Evolutionary conservation across 805 yeast genomes (phyloP).

Genomic region (Ogataea philodendri): DNA sequence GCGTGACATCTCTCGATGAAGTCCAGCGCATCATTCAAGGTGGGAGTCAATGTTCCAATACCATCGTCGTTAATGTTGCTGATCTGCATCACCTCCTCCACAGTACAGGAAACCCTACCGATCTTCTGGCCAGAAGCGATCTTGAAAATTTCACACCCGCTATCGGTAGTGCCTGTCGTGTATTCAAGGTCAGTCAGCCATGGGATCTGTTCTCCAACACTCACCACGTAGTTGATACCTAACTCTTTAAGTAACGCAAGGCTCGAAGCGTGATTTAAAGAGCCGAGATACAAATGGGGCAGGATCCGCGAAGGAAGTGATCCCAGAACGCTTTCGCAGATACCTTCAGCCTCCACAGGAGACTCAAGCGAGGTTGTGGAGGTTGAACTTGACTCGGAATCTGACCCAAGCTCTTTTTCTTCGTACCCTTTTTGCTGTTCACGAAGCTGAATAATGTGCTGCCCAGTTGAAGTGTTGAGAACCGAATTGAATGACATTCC

Average conservation of each 20-base stretch:
- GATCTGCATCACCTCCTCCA: conserved; percentile 57
- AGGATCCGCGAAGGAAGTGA: conserved; percentile 81
- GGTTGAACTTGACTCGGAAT: conserved; percentile 4
- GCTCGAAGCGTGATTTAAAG: conserved; percentile 76
- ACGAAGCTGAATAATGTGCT: conserved; percentile 32
- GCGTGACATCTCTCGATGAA: conserved; percentile 58
- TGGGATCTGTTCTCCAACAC: conserved; percentile 77
- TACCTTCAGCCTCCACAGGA: conserved; percentile 24
- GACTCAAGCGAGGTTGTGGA: conserved; percentile 2
- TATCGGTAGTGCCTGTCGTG: conserved; percentile 18
- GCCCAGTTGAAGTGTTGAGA: conserved; percentile 28
- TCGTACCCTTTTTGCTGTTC: conserved; percentile 17
- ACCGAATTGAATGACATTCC: conserved; percentile 22
- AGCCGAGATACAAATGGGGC: conserved; percentile 83
- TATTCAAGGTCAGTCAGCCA: conserved; percentile 49
- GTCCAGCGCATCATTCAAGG: conserved; percentile 60
- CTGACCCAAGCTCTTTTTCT: conserved; percentile 4
- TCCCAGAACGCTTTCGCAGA: conserved; percentile 45
- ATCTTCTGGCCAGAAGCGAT: conserved; percentile 21
- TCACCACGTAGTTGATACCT: conserved; percentile 71
- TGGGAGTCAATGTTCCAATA: conserved; percentile 65
- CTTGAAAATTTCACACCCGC: conserved; percentile 32
- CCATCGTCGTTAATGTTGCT: conserved; percentile 88
- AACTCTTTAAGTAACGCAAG: conserved; percentile 58
- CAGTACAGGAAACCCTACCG: conserved; percentile 28